phyloP scores from a whole-genome alignment of 441 rosid genomes.

The Eruca vesicaria region DNA sequence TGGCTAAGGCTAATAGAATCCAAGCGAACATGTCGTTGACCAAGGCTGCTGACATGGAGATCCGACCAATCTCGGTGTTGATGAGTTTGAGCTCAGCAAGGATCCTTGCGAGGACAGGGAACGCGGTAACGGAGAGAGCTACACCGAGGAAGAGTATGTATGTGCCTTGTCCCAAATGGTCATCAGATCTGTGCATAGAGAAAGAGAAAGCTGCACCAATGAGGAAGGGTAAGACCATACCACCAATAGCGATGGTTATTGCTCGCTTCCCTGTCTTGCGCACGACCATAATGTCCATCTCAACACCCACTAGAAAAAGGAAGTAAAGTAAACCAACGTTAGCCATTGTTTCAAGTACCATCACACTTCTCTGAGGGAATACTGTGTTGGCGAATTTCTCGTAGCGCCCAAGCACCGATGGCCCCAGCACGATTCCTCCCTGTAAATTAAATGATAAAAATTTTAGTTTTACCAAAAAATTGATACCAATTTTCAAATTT shows the following conservation, averaged over 20 bases:
- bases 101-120: slow-evolving; percentile 88
- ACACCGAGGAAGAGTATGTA: slow-evolving; percentile 83
- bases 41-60: slow-evolving; percentile 92
- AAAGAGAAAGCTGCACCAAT: slow-evolving; percentile 59
- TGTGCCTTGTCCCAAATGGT: slow-evolving; percentile 45
- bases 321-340: slow-evolving; percentile 87
- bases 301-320: slow-evolving; percentile 90
- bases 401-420: slow-evolving; percentile 69
- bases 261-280: slow-evolving; percentile 65
- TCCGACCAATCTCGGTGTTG: slow-evolving; percentile 77
- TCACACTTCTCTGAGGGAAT: slow-evolving; percentile 85
- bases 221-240: slow-evolving; percentile 83
- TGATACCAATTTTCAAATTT: too few relatives aligned
- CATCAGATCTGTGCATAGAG: slow-evolving; percentile 33
- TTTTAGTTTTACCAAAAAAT: too few relatives aligned
- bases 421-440: slow-evolving; percentile 91
- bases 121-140: slow-evolving; percentile 89
- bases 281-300: slow-evolving; percentile 82
- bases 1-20: slow-evolving; percentile 80
- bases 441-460: slow-evolving; percentile 22
- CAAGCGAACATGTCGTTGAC: slow-evolving; percentile 91
- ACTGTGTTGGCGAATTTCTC: slow-evolving; percentile 39
- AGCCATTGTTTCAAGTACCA: slow-evolving; percentile 99
- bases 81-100: slow-evolving; percentile 92
- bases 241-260: slow-evolving; percentile 59